These are phyloP conservation scores for Tetraselmis striata DNA, from an alignment of 139 green algal species.

Conservation along the genomic window DNA sequence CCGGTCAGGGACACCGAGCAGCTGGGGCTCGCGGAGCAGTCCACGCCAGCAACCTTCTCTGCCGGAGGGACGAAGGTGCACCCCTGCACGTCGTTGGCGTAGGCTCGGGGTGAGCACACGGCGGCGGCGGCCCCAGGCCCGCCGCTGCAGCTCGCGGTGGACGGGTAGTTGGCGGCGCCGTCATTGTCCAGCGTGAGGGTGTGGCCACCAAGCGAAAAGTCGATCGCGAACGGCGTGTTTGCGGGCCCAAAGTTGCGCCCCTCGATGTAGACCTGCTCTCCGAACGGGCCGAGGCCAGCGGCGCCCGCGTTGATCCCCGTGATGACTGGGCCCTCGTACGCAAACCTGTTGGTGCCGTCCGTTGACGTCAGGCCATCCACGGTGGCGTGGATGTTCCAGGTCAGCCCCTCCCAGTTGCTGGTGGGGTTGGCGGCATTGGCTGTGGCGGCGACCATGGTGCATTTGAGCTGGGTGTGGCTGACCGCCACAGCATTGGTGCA, in stretches of 20 bases:
- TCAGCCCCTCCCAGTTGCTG: background rate
- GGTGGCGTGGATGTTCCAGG: background rate
- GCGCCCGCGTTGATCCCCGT: background rate
- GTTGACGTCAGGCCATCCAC: constrained; percentile 2
- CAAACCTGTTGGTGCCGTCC: constrained; percentile 1
- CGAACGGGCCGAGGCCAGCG: background rate
- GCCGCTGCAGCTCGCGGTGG: background rate
- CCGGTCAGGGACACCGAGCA: background rate
- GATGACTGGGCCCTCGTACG: constrained; percentile 10
- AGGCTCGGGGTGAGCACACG: background rate
- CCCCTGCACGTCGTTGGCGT: background rate
- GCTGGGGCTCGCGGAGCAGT: background rate
- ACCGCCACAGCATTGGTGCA: background rate
- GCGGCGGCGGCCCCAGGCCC: too few species aligned
- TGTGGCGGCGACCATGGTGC: background rate
- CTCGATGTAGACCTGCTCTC: constrained; percentile 3
- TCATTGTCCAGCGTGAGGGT: background rate
- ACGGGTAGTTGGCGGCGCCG: background rate
- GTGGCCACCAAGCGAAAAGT: background rate
- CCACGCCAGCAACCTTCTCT: background rate
- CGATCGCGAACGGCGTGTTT: background rate
- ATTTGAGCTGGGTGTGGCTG: constrained; percentile 6
- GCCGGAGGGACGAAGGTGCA: background rate
- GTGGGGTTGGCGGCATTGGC: background rate
- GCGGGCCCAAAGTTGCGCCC: constrained; percentile 10